phyloP scores from a whole-genome alignment of 1,284 basidiomycete genomes.

The Puccinia novopanici region DNA sequence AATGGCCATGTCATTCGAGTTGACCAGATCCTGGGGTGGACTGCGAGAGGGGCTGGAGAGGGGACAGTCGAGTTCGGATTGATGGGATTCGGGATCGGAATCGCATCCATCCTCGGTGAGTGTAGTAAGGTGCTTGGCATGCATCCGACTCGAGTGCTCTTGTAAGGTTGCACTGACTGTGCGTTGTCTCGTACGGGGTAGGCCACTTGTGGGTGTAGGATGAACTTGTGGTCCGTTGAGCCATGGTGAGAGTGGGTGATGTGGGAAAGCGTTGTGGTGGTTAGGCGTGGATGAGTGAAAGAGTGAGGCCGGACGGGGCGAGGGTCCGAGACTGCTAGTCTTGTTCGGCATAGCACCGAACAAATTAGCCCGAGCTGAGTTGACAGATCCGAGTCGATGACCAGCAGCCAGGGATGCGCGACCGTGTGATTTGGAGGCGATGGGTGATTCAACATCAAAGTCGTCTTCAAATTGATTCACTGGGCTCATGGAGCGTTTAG shows the following conservation, averaged over 20 bases:
- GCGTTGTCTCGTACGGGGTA: constrained; percentile 31
- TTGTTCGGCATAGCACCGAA: constrained; percentile 41
- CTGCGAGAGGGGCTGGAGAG: constrained; percentile 24
- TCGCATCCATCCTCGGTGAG: constrained; percentile 31
- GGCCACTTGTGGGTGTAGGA: background rate
- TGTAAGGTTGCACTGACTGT: constrained; percentile 42
- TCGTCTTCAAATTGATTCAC: constrained; percentile 43
- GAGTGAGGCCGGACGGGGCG: background rate
- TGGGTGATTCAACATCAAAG: constrained; percentile 46
- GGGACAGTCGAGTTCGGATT: background rate
- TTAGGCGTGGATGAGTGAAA: constrained; percentile 5
- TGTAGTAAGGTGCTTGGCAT: constrained; percentile 14
- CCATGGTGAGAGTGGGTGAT: background rate
- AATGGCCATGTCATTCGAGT: background rate
- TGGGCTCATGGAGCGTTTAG: constrained; percentile 41
- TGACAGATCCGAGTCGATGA: constrained; percentile 18
- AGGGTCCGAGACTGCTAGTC: constrained; percentile 29
- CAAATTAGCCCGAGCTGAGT: constrained; percentile 42
- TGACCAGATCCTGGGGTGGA: background rate
- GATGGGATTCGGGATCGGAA: constrained; percentile 22
- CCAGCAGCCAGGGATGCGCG: background rate
- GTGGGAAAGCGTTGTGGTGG: background rate
- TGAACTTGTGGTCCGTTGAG: background rate
- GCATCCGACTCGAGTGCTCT: constrained; percentile 17
- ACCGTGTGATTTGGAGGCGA: constrained; percentile 41